These are phyloP conservation scores for Claviceps arundinis DNA, from an alignment of 2,329 filamentous ascomycete genomes.

Conservation along the genomic window DNA sequence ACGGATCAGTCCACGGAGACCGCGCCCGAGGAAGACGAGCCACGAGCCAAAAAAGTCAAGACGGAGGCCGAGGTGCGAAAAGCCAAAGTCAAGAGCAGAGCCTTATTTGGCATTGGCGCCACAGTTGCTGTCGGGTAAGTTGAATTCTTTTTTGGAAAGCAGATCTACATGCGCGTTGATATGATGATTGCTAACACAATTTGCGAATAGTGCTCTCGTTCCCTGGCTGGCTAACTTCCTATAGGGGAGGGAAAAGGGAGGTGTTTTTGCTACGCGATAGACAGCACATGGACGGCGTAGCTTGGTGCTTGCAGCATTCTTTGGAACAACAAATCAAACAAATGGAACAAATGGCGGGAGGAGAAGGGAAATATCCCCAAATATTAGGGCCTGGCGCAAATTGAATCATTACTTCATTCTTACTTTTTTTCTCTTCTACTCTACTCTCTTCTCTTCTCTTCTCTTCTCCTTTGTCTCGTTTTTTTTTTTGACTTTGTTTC, in stretches of 20 bases:
- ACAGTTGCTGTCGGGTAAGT: constrained; percentile 86
- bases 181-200: constrained; percentile 6
- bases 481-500: background rate
- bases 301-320: background rate
- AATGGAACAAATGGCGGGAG: background rate
- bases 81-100: constrained; percentile 74
- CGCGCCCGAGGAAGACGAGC: constrained; percentile 25
- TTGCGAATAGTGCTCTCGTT: constrained; percentile 27
- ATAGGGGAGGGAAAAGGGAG: constrained; percentile 14
- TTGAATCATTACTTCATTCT: background rate
- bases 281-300: background rate
- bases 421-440: background rate
- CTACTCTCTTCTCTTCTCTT: background rate
- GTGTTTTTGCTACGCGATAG: background rate
- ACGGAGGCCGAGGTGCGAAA: constrained; percentile 72
- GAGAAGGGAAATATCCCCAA: background rate
- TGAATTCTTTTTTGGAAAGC: background rate
- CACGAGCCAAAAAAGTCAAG: constrained; percentile 61
- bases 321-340: background rate
- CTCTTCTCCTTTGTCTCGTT: background rate
- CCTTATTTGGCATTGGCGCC: constrained; percentile 73
- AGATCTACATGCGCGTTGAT: no score
- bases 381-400: constrained; percentile 1
- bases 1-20: constrained; percentile 16
- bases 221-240: constrained; percentile 40